Conservation (phyloP, 2,329 filamentous ascomycete genomes). For the Claviceps cyperi region DNA sequence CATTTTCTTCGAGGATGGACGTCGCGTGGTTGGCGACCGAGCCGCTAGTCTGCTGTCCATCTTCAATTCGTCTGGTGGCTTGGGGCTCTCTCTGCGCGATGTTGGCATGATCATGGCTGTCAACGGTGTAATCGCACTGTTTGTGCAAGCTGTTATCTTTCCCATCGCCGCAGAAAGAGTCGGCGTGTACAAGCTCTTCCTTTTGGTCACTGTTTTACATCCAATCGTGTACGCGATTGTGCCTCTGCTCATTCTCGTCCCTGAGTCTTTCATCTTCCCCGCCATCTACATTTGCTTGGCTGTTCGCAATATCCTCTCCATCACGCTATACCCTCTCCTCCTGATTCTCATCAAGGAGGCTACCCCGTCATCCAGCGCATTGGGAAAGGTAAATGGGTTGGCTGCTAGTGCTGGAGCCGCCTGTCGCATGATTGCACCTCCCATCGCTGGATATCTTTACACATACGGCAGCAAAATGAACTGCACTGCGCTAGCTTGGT, state of each 20-base stretch:
- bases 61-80: slow-evolving; percentile 45
- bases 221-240: slow-evolving; percentile 47
- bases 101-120: slow-evolving; percentile 48
- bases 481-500: slow-evolving; percentile 50
- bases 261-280: slow-evolving; percentile 33
- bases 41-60: slow-evolving; percentile 21
- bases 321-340: slow-evolving; percentile 50
- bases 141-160: slow-evolving; percentile 46
- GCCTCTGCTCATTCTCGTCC: slow-evolving; percentile 42
- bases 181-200: slow-evolving; percentile 45
- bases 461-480: slow-evolving; percentile 42
- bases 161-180: slow-evolving; percentile 42
- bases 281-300: slow-evolving; percentile 45
- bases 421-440: slow-evolving; percentile 53
- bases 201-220: slow-evolving; percentile 44
- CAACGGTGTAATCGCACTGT: slow-evolving; percentile 43
- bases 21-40: slow-evolving; percentile 26
- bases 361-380: slow-evolving; percentile 37
- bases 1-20: slow-evolving; percentile 79
- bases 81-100: slow-evolving; percentile 46
- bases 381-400: slow-evolving; percentile 52
- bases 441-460: slow-evolving; percentile 49
- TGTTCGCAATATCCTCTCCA: slow-evolving; percentile 45
- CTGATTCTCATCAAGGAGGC: slow-evolving; percentile 56
- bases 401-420: slow-evolving; percentile 51